Base-by-base conservation (phyloP, 208 protist genomes). In the Lotmaria passim region DNA sequence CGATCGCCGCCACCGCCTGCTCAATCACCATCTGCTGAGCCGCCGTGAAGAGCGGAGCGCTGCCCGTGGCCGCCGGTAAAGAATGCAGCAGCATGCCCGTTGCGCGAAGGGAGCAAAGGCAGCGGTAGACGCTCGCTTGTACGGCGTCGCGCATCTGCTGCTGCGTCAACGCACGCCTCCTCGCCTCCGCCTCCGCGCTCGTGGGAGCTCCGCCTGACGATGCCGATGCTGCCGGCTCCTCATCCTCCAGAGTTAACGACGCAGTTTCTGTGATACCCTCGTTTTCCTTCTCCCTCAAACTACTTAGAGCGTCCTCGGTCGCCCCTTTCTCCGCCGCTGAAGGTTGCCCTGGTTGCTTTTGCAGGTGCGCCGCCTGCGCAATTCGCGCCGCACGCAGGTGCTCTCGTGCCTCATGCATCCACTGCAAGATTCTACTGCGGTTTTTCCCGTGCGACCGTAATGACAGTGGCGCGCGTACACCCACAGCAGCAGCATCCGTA, bases 21-120 rank as follows among this genome's bases (percentile, higher is more conserved):
- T 39, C 43, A 7, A 64, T 52, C 14, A 28, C 43, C 14, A 44
- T 17, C 33, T 66, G 30, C 46, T 63, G 57, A 11, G 43, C 28
- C 5, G 57, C 11, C 0, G 57, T 63, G 17, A 63, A 26, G 6
- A 39, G 47, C 23, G 65, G 7, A 24, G 31, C 28, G n/a, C 3
- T n/a, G 0, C 10, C 30, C 47, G 3, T 1, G 10, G n/a, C 41
- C 7, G 21, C 26, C 47, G 56, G 34, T 1, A 34, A 24, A n/a
- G 26, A n/a, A n/a, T n/a, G n/a, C n/a, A n/a, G 30, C 12, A 73
- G 48, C 26, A 50, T 56, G 28, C 68, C 50, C 8, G 58, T 39
- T 7, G 68, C 58, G 10, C 68, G 68, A 44, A 73, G 68, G 53
- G 68, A 56, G 23, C 47, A 41, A 17, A 65, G 31, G 39, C 68